Evolutionary conservation across 202 grass and related monocot species (phyloP).

Genomic region (Elaeis oleifera): DNA sequence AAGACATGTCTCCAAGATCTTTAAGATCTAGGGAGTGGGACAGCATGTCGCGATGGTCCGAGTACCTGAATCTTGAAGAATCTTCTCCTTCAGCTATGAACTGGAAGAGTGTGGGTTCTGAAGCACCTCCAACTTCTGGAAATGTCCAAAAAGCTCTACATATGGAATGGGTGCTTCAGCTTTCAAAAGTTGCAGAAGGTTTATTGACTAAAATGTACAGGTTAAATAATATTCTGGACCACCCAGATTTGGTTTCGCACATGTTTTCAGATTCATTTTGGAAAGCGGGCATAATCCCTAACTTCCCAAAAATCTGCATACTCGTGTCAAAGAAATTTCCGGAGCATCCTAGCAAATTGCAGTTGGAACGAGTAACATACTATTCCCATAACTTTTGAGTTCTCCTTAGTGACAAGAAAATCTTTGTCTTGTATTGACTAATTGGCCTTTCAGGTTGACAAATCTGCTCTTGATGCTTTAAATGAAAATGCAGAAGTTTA

Average conservation of each 20-base stretch:
- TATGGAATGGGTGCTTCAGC: constrained; percentile 80
- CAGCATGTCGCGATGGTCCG: constrained; percentile 57
- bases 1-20: constrained; percentile 53
- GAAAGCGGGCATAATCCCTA: constrained; percentile 82
- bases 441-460: constrained; percentile 64
- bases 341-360: constrained; percentile 90
- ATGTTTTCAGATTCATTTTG: constrained; percentile 77
- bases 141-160: constrained; percentile 49
- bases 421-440: constrained; percentile 2
- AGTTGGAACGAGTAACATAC: constrained; percentile 63
- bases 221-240: constrained; percentile 63
- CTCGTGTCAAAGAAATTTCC: constrained; percentile 90
- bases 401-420: too few relatives aligned
- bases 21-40: constrained; percentile 74
- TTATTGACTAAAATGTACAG: constrained; percentile 83
- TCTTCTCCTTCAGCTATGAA: constrained; percentile 42
- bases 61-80: constrained; percentile 64
- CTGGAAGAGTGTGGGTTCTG: constrained; percentile 49
- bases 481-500: constrained; percentile 89
- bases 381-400: background rate
- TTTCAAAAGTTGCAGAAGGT: constrained; percentile 68
- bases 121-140: constrained; percentile 32
- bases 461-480: constrained; percentile 79
- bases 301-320: constrained; percentile 76
- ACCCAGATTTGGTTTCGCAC: constrained; percentile 61